Base-by-base conservation (phyloP, 768 basidiomycete genomes). In the Suillus plorans region DNA sequence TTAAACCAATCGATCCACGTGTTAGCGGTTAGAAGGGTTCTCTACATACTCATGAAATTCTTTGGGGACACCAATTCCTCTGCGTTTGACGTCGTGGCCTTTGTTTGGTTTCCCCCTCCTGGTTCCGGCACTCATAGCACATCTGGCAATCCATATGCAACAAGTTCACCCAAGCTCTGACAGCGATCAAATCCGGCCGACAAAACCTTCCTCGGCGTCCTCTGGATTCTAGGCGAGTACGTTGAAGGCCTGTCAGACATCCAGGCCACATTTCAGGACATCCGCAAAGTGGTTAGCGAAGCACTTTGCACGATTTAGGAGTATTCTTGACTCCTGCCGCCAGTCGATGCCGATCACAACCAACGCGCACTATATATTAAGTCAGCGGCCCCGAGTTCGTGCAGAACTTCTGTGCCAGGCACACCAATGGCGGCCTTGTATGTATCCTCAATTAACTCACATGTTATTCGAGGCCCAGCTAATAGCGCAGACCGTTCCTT, bases 1-100 rank as follows among this genome's bases (percentile, higher is more conserved):
- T 86, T 99, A 69, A 98, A 99, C 69, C 95, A 98, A 75, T 95
- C 91, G 36, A 99, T 98, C 68, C 97, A 99, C 74, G 85, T 97
- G 60, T 95, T 92, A 69, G 95, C 97, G 3, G 89, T 98, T 81
- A 92, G 97, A 1, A 95, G 89, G 67, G 97, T 97, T 52, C 95
- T 99, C 0, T 92, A 97, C 69, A 92, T 92, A 1, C 80, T 95
- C 53, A 91, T 94, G 90, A 91, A 95, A 69, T 95, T 95, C 87
- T 84, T 99, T 47, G 91, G 94, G 28, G 96, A 98, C 6, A 6
- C 6, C 13, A 49, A 49, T 5, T 2, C 47, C 22, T 47, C 12
- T 13, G 47, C 22, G 13, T 6, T 47, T 4, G 45, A 22, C 1
- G 6, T 14, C 14, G 5, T 49, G 22, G 13, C 13, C 12, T 49